phyloP scores from a whole-genome alignment of 192 early-diverging fungal species.

The Coemansia sp. region DNA sequence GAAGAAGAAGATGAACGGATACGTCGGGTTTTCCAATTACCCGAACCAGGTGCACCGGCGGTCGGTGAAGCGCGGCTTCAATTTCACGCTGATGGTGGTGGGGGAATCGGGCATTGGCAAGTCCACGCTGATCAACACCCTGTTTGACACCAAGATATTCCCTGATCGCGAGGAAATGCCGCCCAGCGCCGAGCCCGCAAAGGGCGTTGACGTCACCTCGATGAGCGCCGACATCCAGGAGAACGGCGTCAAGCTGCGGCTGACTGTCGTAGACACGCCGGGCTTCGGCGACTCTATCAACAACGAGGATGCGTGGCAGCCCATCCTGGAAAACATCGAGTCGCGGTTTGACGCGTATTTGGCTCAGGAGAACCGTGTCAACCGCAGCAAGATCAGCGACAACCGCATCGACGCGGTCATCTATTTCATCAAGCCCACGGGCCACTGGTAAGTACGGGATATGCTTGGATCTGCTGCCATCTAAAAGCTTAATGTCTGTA shows the following conservation, averaged over 20 bases:
- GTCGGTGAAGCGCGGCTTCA: conserved; percentile 91
- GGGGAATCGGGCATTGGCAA: conserved; percentile 96
- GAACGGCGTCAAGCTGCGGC: conserved; percentile 87
- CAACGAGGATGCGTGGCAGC: conserved; percentile 98
- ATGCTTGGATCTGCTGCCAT: conserved; percentile 13
- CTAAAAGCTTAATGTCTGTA: too few relatives aligned
- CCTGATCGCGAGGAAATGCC: conserved; percentile 73
- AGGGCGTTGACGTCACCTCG: conserved; percentile 76
- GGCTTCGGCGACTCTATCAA: conserved; percentile 99
- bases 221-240: conserved; percentile 93
- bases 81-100: conserved; percentile 95
- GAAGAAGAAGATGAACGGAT: conserved; percentile 70
- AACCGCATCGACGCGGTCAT: conserved; percentile 92
- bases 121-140: conserved; percentile 95
- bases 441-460: conserved; percentile 69
- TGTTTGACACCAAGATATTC: conserved; percentile 88
- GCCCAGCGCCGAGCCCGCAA: conserved; percentile 62
- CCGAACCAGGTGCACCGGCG: conserved; percentile 94
- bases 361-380: conserved; percentile 89
- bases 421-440: conserved; percentile 97
- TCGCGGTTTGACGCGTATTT: conserved; percentile 91
- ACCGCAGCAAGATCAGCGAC: conserved; percentile 84
- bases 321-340: conserved; percentile 93
- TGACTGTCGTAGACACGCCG: conserved; percentile 96
- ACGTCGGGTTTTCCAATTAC: conserved; percentile 94